Conservation (phyloP, 257 asterid species). For the Nicotiana obtusifolia region DNA sequence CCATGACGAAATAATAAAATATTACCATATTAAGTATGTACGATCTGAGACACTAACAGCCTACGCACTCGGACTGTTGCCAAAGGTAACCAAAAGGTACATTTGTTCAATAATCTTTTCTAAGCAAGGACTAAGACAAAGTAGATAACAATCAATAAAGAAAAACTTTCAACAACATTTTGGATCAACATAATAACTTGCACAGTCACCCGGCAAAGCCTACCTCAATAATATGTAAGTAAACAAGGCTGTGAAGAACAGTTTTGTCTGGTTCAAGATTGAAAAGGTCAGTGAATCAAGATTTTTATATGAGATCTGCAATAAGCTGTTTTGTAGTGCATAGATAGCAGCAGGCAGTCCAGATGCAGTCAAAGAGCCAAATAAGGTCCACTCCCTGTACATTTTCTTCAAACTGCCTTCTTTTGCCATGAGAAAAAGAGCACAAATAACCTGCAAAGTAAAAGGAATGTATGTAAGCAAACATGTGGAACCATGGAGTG, state of each 20-base stretch:
- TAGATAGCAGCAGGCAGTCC: constrained; percentile 96
- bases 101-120: not conserved
- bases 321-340: constrained; percentile 92
- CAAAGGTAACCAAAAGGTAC: not conserved
- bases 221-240: constrained; percentile 82
- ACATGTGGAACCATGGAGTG: not conserved
- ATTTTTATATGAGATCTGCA: constrained; percentile 83
- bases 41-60: not conserved
- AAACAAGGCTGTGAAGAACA: constrained; percentile 88
- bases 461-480: constrained; percentile 1
- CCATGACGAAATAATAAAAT: not conserved
- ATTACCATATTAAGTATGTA: not conserved
- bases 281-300: constrained; percentile 98
- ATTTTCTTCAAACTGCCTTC: constrained; percentile 67
- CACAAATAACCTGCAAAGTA: constrained; percentile 66
- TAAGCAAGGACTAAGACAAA: not conserved
- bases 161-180: not conserved
- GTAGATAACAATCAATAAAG: not conserved
- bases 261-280: constrained; percentile 93
- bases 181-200: not conserved
- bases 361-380: constrained; percentile 87
- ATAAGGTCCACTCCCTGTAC: constrained; percentile 71
- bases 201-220: not conserved
- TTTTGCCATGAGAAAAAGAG: constrained; percentile 68
- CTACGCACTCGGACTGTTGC: not conserved